These are phyloP conservation scores for Teunomyces pallodes DNA, from an alignment of 805 yeast genomes.

Conservation along the genomic window DNA sequence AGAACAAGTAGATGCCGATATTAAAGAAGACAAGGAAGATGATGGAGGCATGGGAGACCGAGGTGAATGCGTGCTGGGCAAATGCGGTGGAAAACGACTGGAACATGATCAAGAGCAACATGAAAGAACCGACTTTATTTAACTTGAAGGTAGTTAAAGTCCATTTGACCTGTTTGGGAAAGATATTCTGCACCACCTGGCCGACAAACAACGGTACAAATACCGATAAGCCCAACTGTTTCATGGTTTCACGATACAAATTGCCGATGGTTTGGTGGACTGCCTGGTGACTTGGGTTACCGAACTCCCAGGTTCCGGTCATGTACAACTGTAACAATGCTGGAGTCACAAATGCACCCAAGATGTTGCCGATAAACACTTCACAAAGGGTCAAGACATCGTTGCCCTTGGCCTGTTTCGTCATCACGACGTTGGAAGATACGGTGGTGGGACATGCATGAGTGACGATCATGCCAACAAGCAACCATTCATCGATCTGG, in stretches of 20 bases:
- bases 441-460: constrained; percentile 91
- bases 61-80: constrained; percentile 72
- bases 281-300: constrained; percentile 64
- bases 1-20: constrained; percentile 73
- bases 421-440: constrained; percentile 90
- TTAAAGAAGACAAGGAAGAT: constrained; percentile 81
- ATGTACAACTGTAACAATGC: constrained; percentile 73
- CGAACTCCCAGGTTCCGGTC: constrained; percentile 63
- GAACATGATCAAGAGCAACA: constrained; percentile 75
- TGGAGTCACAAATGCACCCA: constrained; percentile 88
- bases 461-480: constrained; percentile 79
- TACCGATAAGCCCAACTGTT: constrained; percentile 80
- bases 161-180: constrained; percentile 66
- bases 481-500: constrained; percentile 69
- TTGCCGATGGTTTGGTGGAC: constrained; percentile 47
- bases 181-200: constrained; percentile 70
- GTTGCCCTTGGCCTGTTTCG: constrained; percentile 81
- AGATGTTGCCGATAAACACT: constrained; percentile 77
- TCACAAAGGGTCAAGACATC: constrained; percentile 76
- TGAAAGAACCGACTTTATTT: constrained; percentile 73
- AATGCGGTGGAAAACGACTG: constrained; percentile 85
- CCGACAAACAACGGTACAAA: constrained; percentile 89
- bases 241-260: constrained; percentile 76
- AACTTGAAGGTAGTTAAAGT: constrained; percentile 54
- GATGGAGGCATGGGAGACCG: constrained; percentile 64